These are phyloP conservation scores for Prinsepia uniflora DNA, from an alignment of 306 rosid genomes.

Conservation along the genomic window DNA sequence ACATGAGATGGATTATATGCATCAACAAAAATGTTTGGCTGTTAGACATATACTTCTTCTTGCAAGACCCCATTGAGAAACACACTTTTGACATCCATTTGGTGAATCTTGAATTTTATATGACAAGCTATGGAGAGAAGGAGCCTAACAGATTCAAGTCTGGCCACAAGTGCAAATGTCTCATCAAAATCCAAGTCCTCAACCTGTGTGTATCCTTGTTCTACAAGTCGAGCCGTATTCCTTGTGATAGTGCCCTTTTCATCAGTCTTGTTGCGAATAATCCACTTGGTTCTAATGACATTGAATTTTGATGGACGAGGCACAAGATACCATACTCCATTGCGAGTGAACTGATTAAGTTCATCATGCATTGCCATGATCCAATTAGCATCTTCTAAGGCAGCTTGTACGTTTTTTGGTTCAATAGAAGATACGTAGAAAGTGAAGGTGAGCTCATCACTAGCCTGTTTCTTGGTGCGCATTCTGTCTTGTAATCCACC, in stretches of 20 bases:
- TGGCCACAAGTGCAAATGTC: background rate
- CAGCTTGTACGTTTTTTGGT: background rate
- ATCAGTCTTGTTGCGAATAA: background rate
- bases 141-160: background rate
- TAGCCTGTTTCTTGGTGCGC: background rate
- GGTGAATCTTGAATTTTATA: background rate
- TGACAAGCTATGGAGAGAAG: background rate
- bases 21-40: no score
- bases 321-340: background rate
- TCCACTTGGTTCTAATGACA: background rate
- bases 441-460: background rate
- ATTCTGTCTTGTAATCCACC: no score
- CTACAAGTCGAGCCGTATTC: background rate
- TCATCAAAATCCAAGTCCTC: background rate
- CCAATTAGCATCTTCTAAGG: background rate
- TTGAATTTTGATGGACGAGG: background rate
- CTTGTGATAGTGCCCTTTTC: background rate
- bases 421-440: background rate
- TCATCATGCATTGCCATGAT: background rate
- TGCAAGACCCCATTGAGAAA: no score
- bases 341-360: background rate
- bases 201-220: background rate
- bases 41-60: no score
- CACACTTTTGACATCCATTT: background rate
- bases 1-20: no score